These are phyloP conservation scores for Tetragonia tetragonoides DNA, from an alignment of 148 eudicot species.

Conservation along the genomic window DNA sequence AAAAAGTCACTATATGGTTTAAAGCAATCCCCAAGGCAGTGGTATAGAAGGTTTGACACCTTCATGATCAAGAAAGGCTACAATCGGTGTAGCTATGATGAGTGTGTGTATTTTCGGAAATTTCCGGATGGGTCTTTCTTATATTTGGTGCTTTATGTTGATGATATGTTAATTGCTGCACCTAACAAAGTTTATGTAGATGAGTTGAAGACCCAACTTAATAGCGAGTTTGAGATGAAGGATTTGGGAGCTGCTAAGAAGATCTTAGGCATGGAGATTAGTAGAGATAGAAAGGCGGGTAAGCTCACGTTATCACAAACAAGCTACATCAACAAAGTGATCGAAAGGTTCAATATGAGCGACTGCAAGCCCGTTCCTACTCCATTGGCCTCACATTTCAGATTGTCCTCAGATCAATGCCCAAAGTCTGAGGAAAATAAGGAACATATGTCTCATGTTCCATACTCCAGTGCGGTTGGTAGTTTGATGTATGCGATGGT, in stretches of 20 bases:
- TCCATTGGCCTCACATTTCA: constrained; percentile 2
- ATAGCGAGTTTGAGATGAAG: neutral
- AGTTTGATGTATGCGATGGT: constrained; percentile 12
- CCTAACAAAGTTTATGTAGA: neutral
- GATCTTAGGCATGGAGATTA: neutral
- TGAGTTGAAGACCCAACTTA: neutral
- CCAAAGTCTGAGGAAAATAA: neutral
- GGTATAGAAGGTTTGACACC: constrained; percentile 9
- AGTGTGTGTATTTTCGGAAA: constrained; percentile 2
- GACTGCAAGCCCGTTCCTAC: neutral
- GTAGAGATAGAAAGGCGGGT: neutral
- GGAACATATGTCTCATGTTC: neutral
- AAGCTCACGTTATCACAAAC: neutral
- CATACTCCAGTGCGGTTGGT: constrained; percentile 5
- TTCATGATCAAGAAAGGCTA: constrained; percentile 1
- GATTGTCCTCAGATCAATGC: neutral
- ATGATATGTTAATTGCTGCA: constrained; percentile 5
- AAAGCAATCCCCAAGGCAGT: constrained; percentile 14
- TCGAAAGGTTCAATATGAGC: neutral
- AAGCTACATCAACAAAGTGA: neutral
- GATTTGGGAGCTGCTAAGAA: neutral
- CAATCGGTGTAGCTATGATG: neutral
- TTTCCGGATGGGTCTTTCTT: neutral
- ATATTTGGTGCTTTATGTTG: neutral
- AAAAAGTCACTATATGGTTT: constrained; percentile 14